Percentiles rank a stretch among this genome's conserved stretches.
These are phyloP conservation scores for Ilyonectria destructans DNA, from an alignment of 2,329 filamentous ascomycete species.

Conservation along the genomic window DNA sequence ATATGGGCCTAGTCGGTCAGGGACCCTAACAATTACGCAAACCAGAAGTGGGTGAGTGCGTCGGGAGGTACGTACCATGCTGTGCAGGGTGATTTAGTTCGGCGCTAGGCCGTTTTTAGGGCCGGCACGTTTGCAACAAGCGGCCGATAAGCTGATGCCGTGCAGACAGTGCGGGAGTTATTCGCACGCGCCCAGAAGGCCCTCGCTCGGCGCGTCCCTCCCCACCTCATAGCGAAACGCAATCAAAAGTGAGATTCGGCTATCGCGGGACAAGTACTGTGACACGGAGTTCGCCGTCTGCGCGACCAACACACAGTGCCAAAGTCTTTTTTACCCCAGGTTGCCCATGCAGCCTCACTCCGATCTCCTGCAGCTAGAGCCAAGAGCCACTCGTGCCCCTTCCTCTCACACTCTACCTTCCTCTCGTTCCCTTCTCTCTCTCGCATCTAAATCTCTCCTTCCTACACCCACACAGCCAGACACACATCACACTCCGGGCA, in stretches of 20 bases:
- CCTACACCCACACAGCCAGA: slow-evolving; percentile 22
- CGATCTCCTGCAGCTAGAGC: slow-evolving; percentile 46
- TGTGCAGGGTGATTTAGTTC: slow-evolving; percentile 37
- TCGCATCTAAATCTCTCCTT: slow-evolving; percentile 25
- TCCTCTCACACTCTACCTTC: slow-evolving; percentile 46
- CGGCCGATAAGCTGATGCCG: slow-evolving; percentile 50
- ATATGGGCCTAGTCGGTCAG: slow-evolving; percentile 33
- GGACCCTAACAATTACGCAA: slow-evolving; percentile 46
- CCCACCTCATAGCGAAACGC: slow-evolving; percentile 18
- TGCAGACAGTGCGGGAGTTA: slow-evolving; percentile 43
- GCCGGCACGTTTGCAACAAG: slow-evolving; percentile 46
- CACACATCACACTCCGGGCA: slow-evolving; percentile 21
- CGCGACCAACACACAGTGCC: slow-evolving; percentile 43
- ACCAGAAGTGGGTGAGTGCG: slow-evolving; percentile 43
- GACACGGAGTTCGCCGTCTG: slow-evolving; percentile 42
- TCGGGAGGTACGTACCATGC: slow-evolving; percentile 18
- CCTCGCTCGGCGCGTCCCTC: not conserved
- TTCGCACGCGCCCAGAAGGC: slow-evolving; percentile 29
- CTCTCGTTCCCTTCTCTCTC: slow-evolving; percentile 36
- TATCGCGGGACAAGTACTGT: slow-evolving; percentile 42
- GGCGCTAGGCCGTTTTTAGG: slow-evolving; percentile 43
- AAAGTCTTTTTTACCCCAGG: slow-evolving; percentile 45
- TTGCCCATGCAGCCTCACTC: slow-evolving; percentile 47
- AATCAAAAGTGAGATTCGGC: not conserved
- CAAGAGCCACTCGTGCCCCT: slow-evolving; percentile 51